Evolutionary conservation across 495 filamentous ascomycete species (phyloP), one percentile per base, ranked within the genome.

Genomic region (Hypoxylon fuscum): DNA sequence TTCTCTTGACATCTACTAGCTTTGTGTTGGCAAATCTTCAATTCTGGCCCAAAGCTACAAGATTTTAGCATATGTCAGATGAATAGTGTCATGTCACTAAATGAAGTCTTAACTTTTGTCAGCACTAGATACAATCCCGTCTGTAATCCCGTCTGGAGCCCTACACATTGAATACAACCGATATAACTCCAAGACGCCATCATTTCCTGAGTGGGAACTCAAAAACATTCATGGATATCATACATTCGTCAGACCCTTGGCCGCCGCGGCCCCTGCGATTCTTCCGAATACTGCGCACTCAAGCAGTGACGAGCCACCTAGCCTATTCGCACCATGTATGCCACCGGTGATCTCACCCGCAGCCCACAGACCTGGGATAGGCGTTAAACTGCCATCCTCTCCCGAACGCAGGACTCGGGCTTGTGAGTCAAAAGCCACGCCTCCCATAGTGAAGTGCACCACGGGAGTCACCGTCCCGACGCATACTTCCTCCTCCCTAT

Each of bases 211-310:
- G 14, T 23, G 27, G 22, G 8, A 25, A n/a, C 4, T 6, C 15
- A 2, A 4, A 15, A 40, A 2, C 25, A 3, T 41, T 41, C n/a
- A 27, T 35, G 29, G 1, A 29, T 25, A 56, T 57, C 32, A 60
- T 34, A 20, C 27, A 18, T 29, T 31, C 52, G 29, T 27, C 12
- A 62, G 5, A 27, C 69, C 68, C 15, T 66, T 58, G 3, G 77
- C 82, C 9, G 80, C 82, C 47, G 79, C 64, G 27, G 75, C 66
- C 0, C 83, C 85, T 0, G 84, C 82, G 44, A 81, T 81, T 44
- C 81, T 68, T 1, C 84, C 85, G 75, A 86, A 88, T 1, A 88
- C 81, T 2, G 82, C 83, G 75, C 85, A 84, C 56, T 85, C 82
- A 9, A 85, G 66, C 44, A 85, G 60, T 10, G 76, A 79, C 18